Conservation (phyloP, 768 basidiomycete genomes). For the Chiua virens region DNA sequence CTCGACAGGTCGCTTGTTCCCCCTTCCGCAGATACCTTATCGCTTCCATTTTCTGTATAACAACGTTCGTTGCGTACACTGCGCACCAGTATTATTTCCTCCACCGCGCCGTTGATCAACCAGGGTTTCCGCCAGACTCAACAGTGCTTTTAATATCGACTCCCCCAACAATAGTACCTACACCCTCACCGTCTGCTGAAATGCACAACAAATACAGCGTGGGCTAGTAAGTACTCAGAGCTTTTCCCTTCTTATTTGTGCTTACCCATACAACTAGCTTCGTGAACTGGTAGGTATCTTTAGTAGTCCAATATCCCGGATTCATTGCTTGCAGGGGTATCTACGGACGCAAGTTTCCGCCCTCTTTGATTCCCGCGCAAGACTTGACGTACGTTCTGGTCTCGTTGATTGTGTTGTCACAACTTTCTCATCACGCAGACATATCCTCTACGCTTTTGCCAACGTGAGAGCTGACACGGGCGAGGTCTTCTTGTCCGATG, state of each 20-base stretch:
- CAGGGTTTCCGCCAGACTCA: slow-evolving; percentile 5
- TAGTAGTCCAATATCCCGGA: not conserved
- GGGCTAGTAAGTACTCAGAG: slow-evolving; percentile 64
- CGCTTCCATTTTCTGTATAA: slow-evolving; percentile 35
- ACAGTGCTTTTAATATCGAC: slow-evolving; percentile 7
- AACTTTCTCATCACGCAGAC: slow-evolving; percentile 42
- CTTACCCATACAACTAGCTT: slow-evolving; percentile 45
- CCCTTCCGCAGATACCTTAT: slow-evolving; percentile 33
- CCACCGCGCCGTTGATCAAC: slow-evolving; percentile 17
- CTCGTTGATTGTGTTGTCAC: not conserved
- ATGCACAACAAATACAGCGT: slow-evolving; percentile 66
- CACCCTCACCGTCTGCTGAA: slow-evolving; percentile 34
- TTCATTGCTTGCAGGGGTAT: slow-evolving; percentile 67
- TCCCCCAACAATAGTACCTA: slow-evolving; percentile 4
- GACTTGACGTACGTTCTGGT: slow-evolving; percentile 73
- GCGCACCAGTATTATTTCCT: slow-evolving; percentile 40
- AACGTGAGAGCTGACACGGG: slow-evolving; percentile 82
- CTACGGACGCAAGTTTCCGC: slow-evolving; percentile 90
- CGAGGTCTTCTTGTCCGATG: slow-evolving; percentile 84
- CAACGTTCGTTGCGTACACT: slow-evolving; percentile 44
- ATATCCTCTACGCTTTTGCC: slow-evolving; percentile 92
- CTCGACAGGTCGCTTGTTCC: slow-evolving; percentile 25
- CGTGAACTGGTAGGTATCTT: slow-evolving; percentile 63
- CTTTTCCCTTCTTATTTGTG: slow-evolving; percentile 2
- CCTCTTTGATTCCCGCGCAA: slow-evolving; percentile 75